Evolutionary conservation across 495 filamentous ascomycete species (phyloP).

Genomic region (Haplographium delicatum): DNA sequence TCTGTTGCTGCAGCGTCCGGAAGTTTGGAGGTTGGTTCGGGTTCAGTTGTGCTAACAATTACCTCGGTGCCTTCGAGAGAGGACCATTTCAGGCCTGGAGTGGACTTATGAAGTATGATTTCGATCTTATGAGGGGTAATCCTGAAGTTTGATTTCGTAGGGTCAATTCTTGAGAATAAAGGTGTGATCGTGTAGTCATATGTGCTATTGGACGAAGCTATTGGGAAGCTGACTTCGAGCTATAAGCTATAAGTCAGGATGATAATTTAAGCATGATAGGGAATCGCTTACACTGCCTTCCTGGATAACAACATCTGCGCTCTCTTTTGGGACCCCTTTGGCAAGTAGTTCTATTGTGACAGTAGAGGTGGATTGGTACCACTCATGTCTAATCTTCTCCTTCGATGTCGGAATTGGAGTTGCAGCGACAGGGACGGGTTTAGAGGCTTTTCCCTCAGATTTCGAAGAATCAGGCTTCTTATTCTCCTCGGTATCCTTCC

Average conservation of each 20-base stretch:
- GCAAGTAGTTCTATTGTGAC: conserved; percentile 67
- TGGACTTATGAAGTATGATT: conserved; percentile 64
- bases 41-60: conserved; percentile 11
- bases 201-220: conserved; percentile 45
- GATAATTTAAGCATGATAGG: neutral
- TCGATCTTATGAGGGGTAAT: conserved; percentile 83
- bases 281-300: conserved; percentile 18
- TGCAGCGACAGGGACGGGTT: too few relatives aligned
- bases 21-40: conserved; percentile 8
- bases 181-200: conserved; percentile 68
- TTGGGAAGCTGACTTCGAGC: conserved; percentile 62
- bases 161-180: conserved; percentile 61
- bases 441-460: neutral
- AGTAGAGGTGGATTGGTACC: conserved; percentile 65
- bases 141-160: conserved; percentile 50
- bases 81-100: conserved; percentile 68
- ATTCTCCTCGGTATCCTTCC: conserved; percentile 30
- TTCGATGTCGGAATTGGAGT: conserved; percentile 38
- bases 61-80: conserved; percentile 52
- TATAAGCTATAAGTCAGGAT: conserved; percentile 29
- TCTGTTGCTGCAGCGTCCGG: conserved; percentile 14
- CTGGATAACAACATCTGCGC: conserved; percentile 15
- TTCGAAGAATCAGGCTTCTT: conserved; percentile 26
- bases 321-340: conserved; percentile 53
- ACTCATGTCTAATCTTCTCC: conserved; percentile 69